Percentiles rank a stretch among this genome's conserved stretches.
These are phyloP conservation scores for Lonicera japonica DNA, from an alignment of 129 eudicot genomes.

Conservation along the genomic window DNA sequence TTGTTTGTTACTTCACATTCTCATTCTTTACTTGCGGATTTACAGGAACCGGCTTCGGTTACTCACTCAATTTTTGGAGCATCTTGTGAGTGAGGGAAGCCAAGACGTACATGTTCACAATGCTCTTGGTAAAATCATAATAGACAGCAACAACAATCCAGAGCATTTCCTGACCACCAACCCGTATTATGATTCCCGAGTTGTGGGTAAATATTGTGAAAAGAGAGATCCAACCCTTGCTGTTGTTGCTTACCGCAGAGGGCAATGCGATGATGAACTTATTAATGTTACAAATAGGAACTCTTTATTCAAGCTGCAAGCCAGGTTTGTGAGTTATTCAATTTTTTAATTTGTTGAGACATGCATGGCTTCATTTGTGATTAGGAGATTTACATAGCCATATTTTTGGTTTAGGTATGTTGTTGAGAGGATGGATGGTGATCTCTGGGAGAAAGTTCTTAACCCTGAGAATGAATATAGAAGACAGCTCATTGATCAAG, in stretches of 20 bases:
- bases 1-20: conserved; percentile 10
- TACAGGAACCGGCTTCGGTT: conserved; percentile 93
- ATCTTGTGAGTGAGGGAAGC: conserved; percentile 99
- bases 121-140: conserved; percentile 94
- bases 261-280: conserved; percentile 96
- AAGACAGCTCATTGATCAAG: conserved; percentile 94
- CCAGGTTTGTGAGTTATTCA: conserved; percentile 52
- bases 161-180: conserved; percentile 97
- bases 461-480: conserved; percentile 90
- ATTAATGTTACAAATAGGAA: conserved; percentile 90
- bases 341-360: background rate
- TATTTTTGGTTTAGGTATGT: conserved; percentile 50
- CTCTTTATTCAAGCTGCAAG: conserved; percentile 88
- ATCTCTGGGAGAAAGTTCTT: conserved; percentile 95
- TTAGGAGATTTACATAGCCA: conserved; percentile 3
- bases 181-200: conserved; percentile 95
- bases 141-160: conserved; percentile 93
- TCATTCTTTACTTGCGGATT: conserved; percentile 23
- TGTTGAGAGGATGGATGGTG: conserved; percentile 95
- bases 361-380: background rate
- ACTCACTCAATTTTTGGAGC: conserved; percentile 94
- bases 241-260: conserved; percentile 95
- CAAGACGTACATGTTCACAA: conserved; percentile 97
- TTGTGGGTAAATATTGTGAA: conserved; percentile 95
- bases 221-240: conserved; percentile 99